These are phyloP conservation scores for Neoboletus magnificus DNA, from an alignment of 768 basidiomycete species.

Conservation along the genomic window DNA sequence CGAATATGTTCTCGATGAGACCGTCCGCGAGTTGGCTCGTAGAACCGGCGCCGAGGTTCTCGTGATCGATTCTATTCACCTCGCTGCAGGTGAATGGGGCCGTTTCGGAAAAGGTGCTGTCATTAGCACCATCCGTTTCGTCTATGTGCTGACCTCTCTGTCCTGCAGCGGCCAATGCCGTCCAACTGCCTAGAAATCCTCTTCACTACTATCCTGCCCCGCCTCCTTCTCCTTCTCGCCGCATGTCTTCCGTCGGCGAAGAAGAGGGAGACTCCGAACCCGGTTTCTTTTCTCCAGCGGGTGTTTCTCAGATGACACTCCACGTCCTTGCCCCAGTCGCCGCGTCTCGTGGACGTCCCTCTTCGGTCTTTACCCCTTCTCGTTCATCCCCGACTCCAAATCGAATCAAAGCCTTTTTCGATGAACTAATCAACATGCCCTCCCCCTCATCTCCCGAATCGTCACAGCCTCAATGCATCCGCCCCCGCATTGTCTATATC, in stretches of 20 bases:
- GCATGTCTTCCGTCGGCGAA: conserved; percentile 27
- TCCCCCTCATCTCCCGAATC: conserved; percentile 29
- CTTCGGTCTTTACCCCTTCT: conserved; percentile 34
- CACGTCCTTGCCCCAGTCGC: conserved; percentile 39
- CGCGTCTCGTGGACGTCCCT: conserved; percentile 34
- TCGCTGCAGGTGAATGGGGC: conserved; percentile 88
- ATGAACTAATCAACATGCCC: conserved; percentile 67
- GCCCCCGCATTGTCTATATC: conserved; percentile 78
- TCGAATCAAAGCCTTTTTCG: conserved; percentile 70
- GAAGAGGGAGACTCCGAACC: conserved; percentile 50
- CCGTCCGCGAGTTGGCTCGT: conserved; percentile 73
- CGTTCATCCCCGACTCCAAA: conserved; percentile 47
- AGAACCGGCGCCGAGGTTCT: conserved; percentile 77
- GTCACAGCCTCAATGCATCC: conserved; percentile 23
- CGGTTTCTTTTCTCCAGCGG: conserved; percentile 38
- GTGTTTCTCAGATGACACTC: conserved; percentile 43
- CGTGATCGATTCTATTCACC: conserved; percentile 76
- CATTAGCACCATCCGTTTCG: neutral
- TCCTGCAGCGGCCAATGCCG: conserved; percentile 59
- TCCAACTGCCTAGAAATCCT: conserved; percentile 72
- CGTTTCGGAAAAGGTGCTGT: conserved; percentile 71
- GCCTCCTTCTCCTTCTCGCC: conserved; percentile 27
- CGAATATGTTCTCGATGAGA: conserved; percentile 75
- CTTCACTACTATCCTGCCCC: conserved; percentile 55
- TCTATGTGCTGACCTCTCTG: conserved; percentile 6